Percentiles rank a stretch among this genome's conserved stretches.
These are phyloP conservation scores for Mallotus repandus DNA, from an alignment of 441 rosid genomes.

Conservation along the genomic window DNA sequence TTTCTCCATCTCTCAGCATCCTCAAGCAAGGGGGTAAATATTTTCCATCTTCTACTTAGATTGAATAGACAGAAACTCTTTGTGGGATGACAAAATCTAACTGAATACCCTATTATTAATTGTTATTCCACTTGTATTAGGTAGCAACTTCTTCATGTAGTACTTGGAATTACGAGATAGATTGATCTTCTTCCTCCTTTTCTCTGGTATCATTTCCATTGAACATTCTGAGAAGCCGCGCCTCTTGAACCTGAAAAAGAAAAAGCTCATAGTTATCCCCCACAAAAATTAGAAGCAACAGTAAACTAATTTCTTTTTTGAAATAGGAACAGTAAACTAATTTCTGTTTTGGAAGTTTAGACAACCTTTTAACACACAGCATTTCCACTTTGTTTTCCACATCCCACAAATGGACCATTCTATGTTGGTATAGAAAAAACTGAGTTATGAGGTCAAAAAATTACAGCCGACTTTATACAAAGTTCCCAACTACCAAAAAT, in stretches of 20 bases:
- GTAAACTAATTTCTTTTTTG: not conserved
- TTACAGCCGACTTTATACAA: not conserved
- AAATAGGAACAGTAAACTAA: not conserved
- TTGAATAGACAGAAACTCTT: not conserved
- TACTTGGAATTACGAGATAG: slow-evolving; percentile 78
- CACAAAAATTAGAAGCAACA: not conserved
- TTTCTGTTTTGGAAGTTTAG: not conserved
- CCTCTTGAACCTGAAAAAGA: slow-evolving; percentile 61
- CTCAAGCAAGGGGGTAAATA: too few relatives aligned
- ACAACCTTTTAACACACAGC: not conserved
- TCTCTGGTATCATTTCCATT: slow-evolving; percentile 61
- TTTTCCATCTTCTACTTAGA: not conserved
- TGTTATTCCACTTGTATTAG: slow-evolving; percentile 67
- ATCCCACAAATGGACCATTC: not conserved
- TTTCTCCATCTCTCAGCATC: not conserved
- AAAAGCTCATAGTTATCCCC: not conserved
- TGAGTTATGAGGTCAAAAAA: not conserved
- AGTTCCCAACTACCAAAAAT: not conserved
- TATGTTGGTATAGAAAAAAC: not conserved
- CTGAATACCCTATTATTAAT: slow-evolving; percentile 30
- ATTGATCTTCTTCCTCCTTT: slow-evolving; percentile 69
- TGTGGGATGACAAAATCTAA: slow-evolving; percentile 10
- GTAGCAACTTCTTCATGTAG: slow-evolving; percentile 72
- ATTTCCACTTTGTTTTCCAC: slow-evolving; percentile 1
- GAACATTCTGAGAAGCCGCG: slow-evolving; percentile 82